phyloP scores from a whole-genome alignment of 106 monocot genomes.

The Dioscorea zingiberensis region DNA sequence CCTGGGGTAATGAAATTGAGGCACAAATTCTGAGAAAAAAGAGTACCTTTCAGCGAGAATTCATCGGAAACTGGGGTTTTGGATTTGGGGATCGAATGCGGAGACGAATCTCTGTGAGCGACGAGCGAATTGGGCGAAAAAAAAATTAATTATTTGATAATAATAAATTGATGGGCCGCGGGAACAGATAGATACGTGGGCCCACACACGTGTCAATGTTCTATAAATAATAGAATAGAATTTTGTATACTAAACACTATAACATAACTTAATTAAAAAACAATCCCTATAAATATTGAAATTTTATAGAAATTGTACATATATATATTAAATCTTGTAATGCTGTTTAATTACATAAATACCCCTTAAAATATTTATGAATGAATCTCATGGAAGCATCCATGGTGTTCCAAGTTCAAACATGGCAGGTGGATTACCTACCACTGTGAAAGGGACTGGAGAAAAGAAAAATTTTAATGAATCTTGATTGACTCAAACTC shows the following conservation, averaged over 20 bases:
- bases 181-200: not conserved
- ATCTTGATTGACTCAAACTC: constrained; percentile 1
- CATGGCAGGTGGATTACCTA: not conserved
- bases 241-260: no score
- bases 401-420: not conserved
- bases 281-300: no score
- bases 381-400: no score
- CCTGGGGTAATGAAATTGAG: not conserved
- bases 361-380: no score
- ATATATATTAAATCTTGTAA: no score
- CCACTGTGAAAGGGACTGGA: not conserved
- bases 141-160: not conserved
- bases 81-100: not conserved
- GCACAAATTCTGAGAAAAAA: not conserved
- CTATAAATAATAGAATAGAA: no score
- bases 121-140: not conserved
- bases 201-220: not conserved
- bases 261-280: no score
- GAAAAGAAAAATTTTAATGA: no score
- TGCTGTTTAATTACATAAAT: no score
- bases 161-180: not conserved
- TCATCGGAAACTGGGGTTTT: not conserved
- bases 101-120: not conserved
- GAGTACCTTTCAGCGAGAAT: not conserved
- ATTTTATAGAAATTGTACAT: no score